Percentiles rank a stretch among this genome's conserved stretches.
Conservation (phyloP, 2,329 filamentous ascomycete genomes). For the Trichophyton simii region DNA sequence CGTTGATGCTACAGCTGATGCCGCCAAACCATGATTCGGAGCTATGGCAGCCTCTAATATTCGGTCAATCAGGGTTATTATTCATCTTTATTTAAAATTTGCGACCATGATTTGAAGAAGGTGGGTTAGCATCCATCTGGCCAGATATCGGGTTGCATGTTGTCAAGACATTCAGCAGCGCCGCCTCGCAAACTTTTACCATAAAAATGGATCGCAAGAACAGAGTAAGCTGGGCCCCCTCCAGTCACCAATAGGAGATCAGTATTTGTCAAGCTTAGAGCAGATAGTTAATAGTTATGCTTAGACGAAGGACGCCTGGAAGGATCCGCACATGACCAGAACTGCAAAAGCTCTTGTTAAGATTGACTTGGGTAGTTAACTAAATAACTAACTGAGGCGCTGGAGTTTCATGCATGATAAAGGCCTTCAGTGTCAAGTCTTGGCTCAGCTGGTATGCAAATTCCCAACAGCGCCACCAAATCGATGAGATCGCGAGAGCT, state of each 20-base stretch:
- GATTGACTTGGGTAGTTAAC: background rate
- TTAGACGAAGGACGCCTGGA: background rate
- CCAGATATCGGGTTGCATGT: background rate
- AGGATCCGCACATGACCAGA: constrained; percentile 3
- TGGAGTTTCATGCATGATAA: background rate
- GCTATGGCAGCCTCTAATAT: background rate
- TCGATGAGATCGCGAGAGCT: background rate
- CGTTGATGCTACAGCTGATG: background rate
- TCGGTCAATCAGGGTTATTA: background rate
- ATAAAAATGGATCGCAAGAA: background rate
- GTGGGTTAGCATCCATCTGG: background rate
- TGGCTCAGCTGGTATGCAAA: constrained; percentile 1
- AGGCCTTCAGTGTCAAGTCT: background rate
- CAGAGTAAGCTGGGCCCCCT: background rate
- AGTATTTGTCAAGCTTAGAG: background rate
- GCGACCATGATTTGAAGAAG: background rate
- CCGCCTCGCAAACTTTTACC: background rate
- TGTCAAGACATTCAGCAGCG: constrained; percentile 1
- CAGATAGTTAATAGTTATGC: background rate
- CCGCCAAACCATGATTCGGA: background rate
- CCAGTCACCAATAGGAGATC: background rate
- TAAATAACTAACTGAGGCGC: background rate
- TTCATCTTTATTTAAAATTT: background rate
- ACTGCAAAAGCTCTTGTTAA: background rate
- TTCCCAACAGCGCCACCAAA: background rate